Evolutionary conservation across 1,284 basidiomycete genomes (phyloP).

Genomic region (Mycosarcoma mackinlayi): DNA sequence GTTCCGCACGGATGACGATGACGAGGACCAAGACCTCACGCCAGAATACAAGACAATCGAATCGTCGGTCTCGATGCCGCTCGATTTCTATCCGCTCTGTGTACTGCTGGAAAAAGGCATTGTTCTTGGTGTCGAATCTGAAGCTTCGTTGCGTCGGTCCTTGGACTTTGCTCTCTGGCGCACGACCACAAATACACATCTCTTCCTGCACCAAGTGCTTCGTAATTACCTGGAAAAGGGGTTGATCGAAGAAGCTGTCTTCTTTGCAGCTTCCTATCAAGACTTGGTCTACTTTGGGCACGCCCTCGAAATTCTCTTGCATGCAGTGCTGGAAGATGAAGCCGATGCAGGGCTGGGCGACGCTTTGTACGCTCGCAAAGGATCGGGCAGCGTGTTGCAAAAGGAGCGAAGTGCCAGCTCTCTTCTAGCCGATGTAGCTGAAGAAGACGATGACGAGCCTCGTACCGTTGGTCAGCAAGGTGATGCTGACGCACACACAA

Average conservation of each 20-base stretch:
- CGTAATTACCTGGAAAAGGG: slow-evolving; percentile 78
- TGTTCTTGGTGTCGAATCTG: slow-evolving; percentile 93
- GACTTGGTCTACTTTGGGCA: slow-evolving; percentile 92
- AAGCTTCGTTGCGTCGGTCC: slow-evolving; percentile 79
- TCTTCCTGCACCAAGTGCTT: slow-evolving; percentile 93
- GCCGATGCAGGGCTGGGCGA: slow-evolving; percentile 69
- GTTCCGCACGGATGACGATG: slow-evolving; percentile 23
- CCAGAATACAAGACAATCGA: slow-evolving; percentile 76
- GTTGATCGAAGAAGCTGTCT: slow-evolving; percentile 74
- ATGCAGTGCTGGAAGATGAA: slow-evolving; percentile 93
- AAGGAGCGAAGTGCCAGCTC: slow-evolving; percentile 41
- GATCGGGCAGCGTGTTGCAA: slow-evolving; percentile 35
- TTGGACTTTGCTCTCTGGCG: slow-evolving; percentile 92
- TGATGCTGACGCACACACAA: neutral
- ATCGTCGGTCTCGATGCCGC: slow-evolving; percentile 87
- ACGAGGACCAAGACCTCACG: slow-evolving; percentile 60
- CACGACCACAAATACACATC: slow-evolving; percentile 89
- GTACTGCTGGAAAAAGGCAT: slow-evolving; percentile 99
- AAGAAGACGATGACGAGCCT: slow-evolving; percentile 27
- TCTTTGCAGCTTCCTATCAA: slow-evolving; percentile 87
- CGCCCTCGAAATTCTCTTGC: slow-evolving; percentile 90
- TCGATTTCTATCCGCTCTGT: slow-evolving; percentile 95
- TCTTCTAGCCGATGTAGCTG: slow-evolving; percentile 43
- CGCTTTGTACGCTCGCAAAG: slow-evolving; percentile 28
- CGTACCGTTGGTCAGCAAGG: neutral